Base-by-base conservation (phyloP, 2,329 filamentous ascomycete species). In the Sporothrix globosa region DNA sequence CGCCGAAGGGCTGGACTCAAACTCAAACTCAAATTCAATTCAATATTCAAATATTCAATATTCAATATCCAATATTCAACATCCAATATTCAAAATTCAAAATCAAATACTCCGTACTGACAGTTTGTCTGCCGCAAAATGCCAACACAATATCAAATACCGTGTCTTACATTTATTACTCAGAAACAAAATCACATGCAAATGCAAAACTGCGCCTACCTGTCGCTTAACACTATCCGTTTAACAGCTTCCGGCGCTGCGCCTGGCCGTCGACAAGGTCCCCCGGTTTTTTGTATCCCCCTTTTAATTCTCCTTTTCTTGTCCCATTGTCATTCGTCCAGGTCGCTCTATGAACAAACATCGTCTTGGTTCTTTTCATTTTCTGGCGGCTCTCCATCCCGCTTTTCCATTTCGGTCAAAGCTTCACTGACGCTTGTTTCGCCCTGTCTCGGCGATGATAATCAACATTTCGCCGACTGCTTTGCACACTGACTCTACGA, bases 181-280 rank as follows among this genome's bases (percentile, higher is more conserved):
- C 19, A 60, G 7, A 41, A 60, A 21, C 56, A 41, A 41, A 21
- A 41, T 41, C 56, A 60, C 54, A 60, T 41, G 56, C 19, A 34
- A 34, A 7, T 34, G 34, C 4, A 34, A 19, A 58, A 58, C 27
- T 19, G 9, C 52, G 13, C 54, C 27, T 41, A 44, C 19, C 54
- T 41, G 34, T 21, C 34, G 10, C 13, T 60, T 14, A 21, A 41
- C 34, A 41, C 34, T 60, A 2, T 58, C 56, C 56, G 34, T 24
- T 24, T 14, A 61, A 61, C 56, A 61, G 17, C 56, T 24, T 61
- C 30, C 52, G 24, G 52, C 9, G 56, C 30, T 60, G 56, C 56
- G 30, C 56, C 30, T 41, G 56, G 24, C n/a, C 39, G 11, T n/a
- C 34, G 56, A 44, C 56, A 34, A 44, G 56, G n/a, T 24, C 24